Conservation (phyloP, 2,329 filamentous ascomycete species). For the Aspergillus pseudonomiae region DNA sequence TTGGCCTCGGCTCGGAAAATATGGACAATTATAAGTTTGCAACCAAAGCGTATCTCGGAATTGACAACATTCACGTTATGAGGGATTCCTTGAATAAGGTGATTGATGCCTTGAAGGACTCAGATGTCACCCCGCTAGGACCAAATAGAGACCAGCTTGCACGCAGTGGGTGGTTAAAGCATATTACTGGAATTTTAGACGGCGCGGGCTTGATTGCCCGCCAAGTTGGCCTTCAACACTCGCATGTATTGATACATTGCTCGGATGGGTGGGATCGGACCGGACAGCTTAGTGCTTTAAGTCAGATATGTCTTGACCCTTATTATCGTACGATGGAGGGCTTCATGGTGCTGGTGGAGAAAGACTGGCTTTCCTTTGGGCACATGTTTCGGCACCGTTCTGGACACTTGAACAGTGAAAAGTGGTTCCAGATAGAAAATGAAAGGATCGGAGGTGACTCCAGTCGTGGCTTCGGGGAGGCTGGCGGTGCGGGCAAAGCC, state of each 20-base stretch:
- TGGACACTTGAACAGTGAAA: conserved; percentile 84
- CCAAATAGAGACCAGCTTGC: conserved; percentile 79
- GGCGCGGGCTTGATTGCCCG: conserved; percentile 82
- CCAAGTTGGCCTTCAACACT: conserved; percentile 88
- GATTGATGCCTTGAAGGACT: conserved; percentile 87
- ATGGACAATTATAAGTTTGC: conserved; percentile 97
- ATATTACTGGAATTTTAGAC: conserved; percentile 81
- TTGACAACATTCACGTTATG: conserved; percentile 99
- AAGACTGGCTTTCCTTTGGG: conserved; percentile 96
- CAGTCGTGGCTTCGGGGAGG: conserved; percentile 44
- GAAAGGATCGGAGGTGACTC: conserved; percentile 67
- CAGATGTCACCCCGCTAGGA: conserved; percentile 79
- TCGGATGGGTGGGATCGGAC: conserved; percentile 99
- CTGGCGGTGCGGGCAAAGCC: conserved; percentile 64
- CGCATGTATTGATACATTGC: conserved; percentile 94
- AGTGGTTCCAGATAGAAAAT: conserved; percentile 89
- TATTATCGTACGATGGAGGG: conserved; percentile 94
- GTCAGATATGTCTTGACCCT: conserved; percentile 91
- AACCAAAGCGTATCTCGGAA: conserved; percentile 88
- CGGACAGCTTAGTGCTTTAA: conserved; percentile 86
- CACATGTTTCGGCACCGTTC: conserved; percentile 97
- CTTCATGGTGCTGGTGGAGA: conserved; percentile 92
- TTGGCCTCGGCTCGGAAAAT: conserved; percentile 92
- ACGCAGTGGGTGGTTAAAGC: conserved; percentile 88
- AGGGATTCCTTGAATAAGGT: conserved; percentile 85